Evolutionary conservation across 2,329 filamentous ascomycete species (phyloP).

Genomic region (Aureobasidium sp.): DNA sequence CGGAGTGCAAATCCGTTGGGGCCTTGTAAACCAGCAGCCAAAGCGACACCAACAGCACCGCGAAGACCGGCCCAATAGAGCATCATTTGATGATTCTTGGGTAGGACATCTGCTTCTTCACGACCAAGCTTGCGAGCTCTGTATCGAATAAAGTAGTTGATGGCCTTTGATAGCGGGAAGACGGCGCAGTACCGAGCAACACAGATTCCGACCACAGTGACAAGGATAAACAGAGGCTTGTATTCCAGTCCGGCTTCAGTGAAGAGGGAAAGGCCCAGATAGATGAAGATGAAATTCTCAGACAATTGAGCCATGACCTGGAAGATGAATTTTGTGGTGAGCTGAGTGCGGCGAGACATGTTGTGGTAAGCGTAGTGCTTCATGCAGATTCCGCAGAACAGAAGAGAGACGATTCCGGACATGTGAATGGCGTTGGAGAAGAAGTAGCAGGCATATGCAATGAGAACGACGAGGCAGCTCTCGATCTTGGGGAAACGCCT

Average conservation of each 20-base stretch:
- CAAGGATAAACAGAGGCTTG: conserved; percentile 90
- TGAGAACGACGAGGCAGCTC: conserved; percentile 86
- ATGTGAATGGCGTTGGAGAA: conserved; percentile 93
- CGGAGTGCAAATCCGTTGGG: conserved; percentile 66
- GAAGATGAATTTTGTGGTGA: conserved; percentile 97
- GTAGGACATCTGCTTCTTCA: conserved; percentile 78
- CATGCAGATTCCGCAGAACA: conserved; percentile 96
- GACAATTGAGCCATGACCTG: conserved; percentile 90
- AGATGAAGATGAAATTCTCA: conserved; percentile 99
- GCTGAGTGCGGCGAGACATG: conserved; percentile 94
- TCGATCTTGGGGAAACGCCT: conserved; percentile 92
- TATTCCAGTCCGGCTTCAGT: conserved; percentile 83
- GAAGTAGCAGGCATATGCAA: conserved; percentile 95
- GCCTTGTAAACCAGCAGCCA: conserved; percentile 81
- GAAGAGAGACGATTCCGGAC: conserved; percentile 92
- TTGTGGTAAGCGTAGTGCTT: conserved; percentile 99
- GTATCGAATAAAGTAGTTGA: conserved; percentile 91
- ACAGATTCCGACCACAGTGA: conserved; percentile 87
- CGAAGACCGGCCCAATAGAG: conserved; percentile 98
- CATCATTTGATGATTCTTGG: conserved; percentile 97
- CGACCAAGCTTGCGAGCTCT: conserved; percentile 68
- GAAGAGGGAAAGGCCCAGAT: conserved; percentile 88
- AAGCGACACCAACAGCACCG: conserved; percentile 88
- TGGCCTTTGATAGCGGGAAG: conserved; percentile 80
- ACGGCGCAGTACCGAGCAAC: conserved; percentile 88